A percentile compares a stretch with the other conserved stretches of the same genome.
These are phyloP conservation scores for Rhodofomes roseus DNA, from an alignment of 1,284 basidiomycete species.

Conservation along the genomic window DNA sequence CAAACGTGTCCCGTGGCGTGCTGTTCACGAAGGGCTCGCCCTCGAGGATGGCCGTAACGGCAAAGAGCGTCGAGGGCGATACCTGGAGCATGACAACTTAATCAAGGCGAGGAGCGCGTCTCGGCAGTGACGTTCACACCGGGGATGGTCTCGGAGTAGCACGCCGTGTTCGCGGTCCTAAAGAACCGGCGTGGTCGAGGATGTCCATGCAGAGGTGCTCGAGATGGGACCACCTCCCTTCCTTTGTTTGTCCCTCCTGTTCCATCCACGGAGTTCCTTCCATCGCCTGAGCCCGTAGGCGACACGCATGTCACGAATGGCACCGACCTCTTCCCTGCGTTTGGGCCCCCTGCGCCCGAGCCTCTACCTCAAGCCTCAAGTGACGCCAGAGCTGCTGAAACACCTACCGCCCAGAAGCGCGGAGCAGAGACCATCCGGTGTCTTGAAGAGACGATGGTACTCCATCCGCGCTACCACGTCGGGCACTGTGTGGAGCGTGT, in stretches of 20 bases:
- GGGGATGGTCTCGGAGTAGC: conserved; percentile 92
- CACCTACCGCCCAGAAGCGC: conserved; percentile 37
- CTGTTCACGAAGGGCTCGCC: conserved; percentile 96
- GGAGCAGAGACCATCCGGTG: conserved; percentile 36
- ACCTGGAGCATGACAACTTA: conserved; percentile 83
- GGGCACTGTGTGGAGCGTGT: conserved; percentile 45
- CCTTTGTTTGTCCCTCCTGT: conserved; percentile 13
- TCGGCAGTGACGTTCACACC: conserved; percentile 96
- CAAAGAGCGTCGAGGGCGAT: conserved; percentile 94
- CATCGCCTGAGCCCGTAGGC: conserved; percentile 13
- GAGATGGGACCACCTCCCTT: conserved; percentile 67
- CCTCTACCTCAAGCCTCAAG: conserved; percentile 55
- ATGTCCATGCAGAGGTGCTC: conserved; percentile 93
- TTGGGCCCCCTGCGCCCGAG: conserved; percentile 4
- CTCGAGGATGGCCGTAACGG: conserved; percentile 94
- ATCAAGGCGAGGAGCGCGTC: conserved; percentile 84
- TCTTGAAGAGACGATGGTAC: conserved; percentile 41
- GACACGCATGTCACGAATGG: conserved; percentile 13
- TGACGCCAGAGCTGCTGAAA: conserved; percentile 35
- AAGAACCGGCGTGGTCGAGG: conserved; percentile 89
- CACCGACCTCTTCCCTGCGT: conserved; percentile 17
- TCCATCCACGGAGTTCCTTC: conserved; percentile 19
- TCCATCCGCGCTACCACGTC: conserved; percentile 49
- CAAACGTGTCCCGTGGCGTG: conserved; percentile 98
- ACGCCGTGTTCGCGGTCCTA: conserved; percentile 99